Base-by-base conservation (phyloP, 768 basidiomycete genomes). In the Collybia sordida region DNA sequence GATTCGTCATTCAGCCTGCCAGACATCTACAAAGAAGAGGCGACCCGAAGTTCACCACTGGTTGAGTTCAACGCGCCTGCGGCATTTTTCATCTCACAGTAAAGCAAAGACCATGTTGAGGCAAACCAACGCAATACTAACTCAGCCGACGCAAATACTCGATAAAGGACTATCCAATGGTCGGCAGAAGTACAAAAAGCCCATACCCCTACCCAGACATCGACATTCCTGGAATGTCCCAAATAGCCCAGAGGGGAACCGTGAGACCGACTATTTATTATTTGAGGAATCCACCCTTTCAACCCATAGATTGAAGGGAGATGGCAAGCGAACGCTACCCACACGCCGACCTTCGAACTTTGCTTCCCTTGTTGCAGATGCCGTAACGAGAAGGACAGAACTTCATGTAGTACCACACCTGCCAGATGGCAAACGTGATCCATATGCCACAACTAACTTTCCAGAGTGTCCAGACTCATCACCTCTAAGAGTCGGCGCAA, bases 281-380 rank as follows among this genome's bases (percentile, higher is more conserved):
- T 14, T 31, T 14, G 31, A 31, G 31, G 31, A 31, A 14, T 31
- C 9, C 31, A 3, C 31, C 11, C 31, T 14, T 11, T 31, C 3
- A 14, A 6, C 9, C 14, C 31, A 12, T 7, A 12, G 3, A 11
- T 31, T 14, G 11, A 31, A n/a, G 4, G 17, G 17, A 42, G 31
- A 36, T 15, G 8, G 14, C 15, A 45, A 22, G 44, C 31, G 19
- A 28, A 18, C 37, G 21, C 47, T 25, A 19, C 28, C 41, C 24
- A 12, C 21, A 25, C 38, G 17, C 19, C 31, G 23, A 21, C 23
- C 47, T n/a, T 64, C 64, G 3, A 71, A 64, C 42, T 76, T 77
- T 49, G 52, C 60, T 23, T 72, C 75, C 18, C 54, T 77, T 15
- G 56, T 76, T 21, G 65, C 73, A 4, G 69, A 76, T 34, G 73